Conservation (phyloP, 2,329 filamentous ascomycete genomes). For the Colletotrichum sp. region DNA sequence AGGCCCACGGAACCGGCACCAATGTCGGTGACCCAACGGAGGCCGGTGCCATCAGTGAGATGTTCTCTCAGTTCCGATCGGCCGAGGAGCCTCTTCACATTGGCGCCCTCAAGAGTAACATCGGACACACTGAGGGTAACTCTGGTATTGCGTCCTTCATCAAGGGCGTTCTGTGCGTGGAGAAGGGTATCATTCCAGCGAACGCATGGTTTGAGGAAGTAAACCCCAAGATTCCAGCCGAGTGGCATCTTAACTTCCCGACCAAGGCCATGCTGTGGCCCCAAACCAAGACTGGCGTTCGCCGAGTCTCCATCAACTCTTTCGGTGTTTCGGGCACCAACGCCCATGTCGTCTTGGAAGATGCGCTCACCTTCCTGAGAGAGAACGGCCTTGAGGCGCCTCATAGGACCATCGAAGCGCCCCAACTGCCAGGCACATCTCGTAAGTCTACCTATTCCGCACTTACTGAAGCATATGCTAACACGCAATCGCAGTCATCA, state of each 20-base stretch:
- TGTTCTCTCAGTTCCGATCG: neutral
- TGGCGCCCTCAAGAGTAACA: neutral
- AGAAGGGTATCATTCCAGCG: neutral
- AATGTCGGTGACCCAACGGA: neutral
- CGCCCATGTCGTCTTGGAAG: neutral
- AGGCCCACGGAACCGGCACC: slow-evolving; percentile 31
- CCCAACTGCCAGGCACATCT: neutral
- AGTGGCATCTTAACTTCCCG: slow-evolving; percentile 36
- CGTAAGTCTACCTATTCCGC: fast-evolving
- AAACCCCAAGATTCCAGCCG: slow-evolving; percentile 30
- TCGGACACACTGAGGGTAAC: neutral
- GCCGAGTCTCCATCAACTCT: slow-evolving; percentile 55
- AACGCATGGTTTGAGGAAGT: slow-evolving; percentile 26
- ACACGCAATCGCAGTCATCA: neutral
- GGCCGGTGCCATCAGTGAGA: neutral
- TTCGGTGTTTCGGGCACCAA: neutral
- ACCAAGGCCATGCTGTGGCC: neutral
- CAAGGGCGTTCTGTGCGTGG: neutral
- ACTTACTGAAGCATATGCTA: neutral
- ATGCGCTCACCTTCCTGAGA: neutral
- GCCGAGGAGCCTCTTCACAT: neutral
- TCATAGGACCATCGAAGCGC: neutral
- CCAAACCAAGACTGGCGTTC: slow-evolving; percentile 38
- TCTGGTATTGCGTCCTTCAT: neutral
- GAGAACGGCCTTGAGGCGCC: neutral